Percentiles rank a stretch among this genome's conserved stretches.
Evolutionary conservation across 495 filamentous ascomycete species (phyloP).

Genomic region (Entonaema liquescens): DNA sequence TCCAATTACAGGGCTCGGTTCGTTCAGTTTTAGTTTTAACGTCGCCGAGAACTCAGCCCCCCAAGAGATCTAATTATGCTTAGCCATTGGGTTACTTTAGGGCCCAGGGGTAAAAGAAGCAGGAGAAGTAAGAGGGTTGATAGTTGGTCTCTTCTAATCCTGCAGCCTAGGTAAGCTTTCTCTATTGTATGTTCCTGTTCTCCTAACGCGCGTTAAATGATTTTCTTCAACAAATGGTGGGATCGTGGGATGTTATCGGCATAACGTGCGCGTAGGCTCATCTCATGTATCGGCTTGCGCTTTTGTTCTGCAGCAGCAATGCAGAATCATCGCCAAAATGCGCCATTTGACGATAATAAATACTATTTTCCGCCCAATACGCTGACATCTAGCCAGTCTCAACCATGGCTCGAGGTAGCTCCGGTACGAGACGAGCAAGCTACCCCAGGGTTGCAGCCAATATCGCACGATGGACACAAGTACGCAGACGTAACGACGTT

Average conservation of each 20-base stretch:
- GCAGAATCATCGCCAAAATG: slow-evolving; percentile 27
- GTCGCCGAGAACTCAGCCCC: neutral
- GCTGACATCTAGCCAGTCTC: slow-evolving; percentile 4
- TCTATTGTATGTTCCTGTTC: neutral
- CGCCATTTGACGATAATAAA: slow-evolving; percentile 24
- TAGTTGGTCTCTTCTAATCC: neutral
- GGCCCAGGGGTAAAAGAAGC: neutral
- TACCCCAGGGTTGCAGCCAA: slow-evolving; percentile 21
- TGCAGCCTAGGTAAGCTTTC: neutral
- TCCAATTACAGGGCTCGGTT: neutral
- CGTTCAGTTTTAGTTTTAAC: neutral
- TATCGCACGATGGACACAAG: slow-evolving; percentile 22
- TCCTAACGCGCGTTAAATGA: neutral
- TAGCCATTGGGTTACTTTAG: neutral
- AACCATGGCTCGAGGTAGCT: slow-evolving; percentile 14
- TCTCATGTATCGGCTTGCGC: slow-evolving; percentile 12
- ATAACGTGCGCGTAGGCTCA: neutral
- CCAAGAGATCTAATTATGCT: neutral
- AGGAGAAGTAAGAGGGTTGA: neutral
- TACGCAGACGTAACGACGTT: slow-evolving; percentile 9
- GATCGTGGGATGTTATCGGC: neutral
- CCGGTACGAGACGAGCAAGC: slow-evolving; percentile 27
- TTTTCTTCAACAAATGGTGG: neutral
- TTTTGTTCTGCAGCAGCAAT: slow-evolving; percentile 27
- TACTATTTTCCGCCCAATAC: slow-evolving; percentile 23